Evolutionary conservation across 169 alveolate genomes (phyloP), one percentile per base, ranked within the genome.

Genomic region (Cryptosporidium viatorum): DNA sequence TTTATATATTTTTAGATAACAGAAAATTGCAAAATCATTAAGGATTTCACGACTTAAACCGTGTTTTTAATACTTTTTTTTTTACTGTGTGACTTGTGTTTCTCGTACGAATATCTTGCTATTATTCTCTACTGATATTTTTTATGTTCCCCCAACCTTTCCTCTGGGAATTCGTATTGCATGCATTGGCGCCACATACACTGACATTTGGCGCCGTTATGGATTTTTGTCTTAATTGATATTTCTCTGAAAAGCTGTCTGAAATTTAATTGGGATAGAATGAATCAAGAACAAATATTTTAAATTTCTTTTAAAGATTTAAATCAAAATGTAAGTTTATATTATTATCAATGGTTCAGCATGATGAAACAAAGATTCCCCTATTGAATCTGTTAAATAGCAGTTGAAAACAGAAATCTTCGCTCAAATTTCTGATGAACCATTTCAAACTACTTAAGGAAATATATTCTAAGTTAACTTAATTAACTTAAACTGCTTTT

Each of bases 341-440:
- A n/a, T 21, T n/a, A 2, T n/a, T 1, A 26, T 4, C n/a, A 21
- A 10, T n/a, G 67, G 67, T 70, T 59, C 48, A 41, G 43, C 21
- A 45, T 73, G 86, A 73, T 73, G 86, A 73, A 50, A 73, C 41
- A 73, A 73, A 73, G 86, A 73, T 73, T 73, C 86, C 86, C 86
- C 86, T 73, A 73, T 73, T 73, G 86, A 73, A 73, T 33, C 26
- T 59, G 70, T 73, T 43, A 26, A 33, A 45, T 9, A 48, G 31
- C 51, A 33, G 45, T 73, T 73, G 86, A 73, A 73, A 73, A 71
- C 68, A 50, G 51, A 43, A 73, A 73, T 73, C 86, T 69, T 45
- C 85, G 65, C 85, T 71, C 69, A 23, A 69, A 55, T 48, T 50
- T 71, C 85, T 71, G 85, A 71, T 65, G 71, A 65, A 14, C 71